Base-by-base conservation (phyloP, 2,329 filamentous ascomycete species). In the Dendrostoma leiphaemia region DNA sequence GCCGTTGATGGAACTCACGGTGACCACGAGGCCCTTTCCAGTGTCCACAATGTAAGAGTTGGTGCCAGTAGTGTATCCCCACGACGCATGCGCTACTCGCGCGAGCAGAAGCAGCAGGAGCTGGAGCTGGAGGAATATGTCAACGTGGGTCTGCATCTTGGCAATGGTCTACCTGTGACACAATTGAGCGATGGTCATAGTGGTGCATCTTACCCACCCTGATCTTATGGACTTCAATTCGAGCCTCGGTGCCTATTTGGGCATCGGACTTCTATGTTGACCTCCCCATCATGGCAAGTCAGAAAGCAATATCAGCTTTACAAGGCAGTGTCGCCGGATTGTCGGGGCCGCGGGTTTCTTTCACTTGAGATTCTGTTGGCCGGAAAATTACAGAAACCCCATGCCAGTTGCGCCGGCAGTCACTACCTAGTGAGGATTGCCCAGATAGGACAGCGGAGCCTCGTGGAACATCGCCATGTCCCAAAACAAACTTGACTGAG, bases 31-130 rank as follows among this genome's bases (percentile, higher is more conserved):
- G 10, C 61, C 60, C 4, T 67, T 59, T 1, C 67, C 66, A 17
- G 63, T 65, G 57, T 66, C 72, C 35, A 73, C 69, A 15, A 71
- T 66, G 57, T 71, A 73, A 56, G 70, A 69, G 32, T 62, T 66
- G 26, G 65, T 67, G 48, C 67, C 64, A 23, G 74, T 70, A 1
- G 65, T 68, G 58, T 69, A 74, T 23, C 71, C 72, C 63, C 68
- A 74, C 8, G 65, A 67, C 32, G 71, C 72, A 4, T 66, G 63
- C 23, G 66, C 70, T 29, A 58, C 60, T 10, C 62, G 67, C 60
- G 58, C 61, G 41, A 62, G 63, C 35, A 64, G 55, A 10, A 62
- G 56, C 29, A 57, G 62, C 19, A 68, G 48, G 15, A 64, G 48
- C 3, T 60, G 54, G 24, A 68, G 46, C 4, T 67, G 41, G 51